Conservation (phyloP, 2,329 filamentous ascomycete genomes). For the Diaporthe sp. region DNA sequence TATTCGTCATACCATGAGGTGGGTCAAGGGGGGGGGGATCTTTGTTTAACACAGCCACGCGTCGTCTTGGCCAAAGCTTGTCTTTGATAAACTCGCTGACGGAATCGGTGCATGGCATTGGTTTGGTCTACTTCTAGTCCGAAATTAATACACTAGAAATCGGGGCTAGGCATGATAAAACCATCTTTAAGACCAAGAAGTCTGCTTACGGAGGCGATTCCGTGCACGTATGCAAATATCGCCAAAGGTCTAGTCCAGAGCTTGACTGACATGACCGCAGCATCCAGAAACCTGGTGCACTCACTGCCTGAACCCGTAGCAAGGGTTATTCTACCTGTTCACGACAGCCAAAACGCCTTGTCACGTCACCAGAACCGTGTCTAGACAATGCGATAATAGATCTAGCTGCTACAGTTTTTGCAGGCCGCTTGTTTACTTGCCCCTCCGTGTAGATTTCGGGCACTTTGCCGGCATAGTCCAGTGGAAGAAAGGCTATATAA, state of each 20-base stretch:
- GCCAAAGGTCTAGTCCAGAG: too few species aligned
- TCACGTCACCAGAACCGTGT: too few species aligned
- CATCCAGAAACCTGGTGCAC: neutral
- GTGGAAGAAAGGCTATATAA: neutral
- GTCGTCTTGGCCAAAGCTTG: conserved; percentile 26
- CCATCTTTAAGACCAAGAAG: neutral
- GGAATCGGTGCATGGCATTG: neutral
- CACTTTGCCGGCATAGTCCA: neutral
- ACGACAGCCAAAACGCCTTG: neutral
- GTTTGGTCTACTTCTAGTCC: neutral
- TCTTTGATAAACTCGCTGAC: conserved; percentile 22
- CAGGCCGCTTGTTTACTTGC: neutral
- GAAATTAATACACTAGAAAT: neutral
- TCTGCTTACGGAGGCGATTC: neutral
- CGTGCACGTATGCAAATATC: neutral
- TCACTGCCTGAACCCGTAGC: neutral
- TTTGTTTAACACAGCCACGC: conserved; percentile 5
- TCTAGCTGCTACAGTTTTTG: neutral
- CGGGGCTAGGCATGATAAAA: neutral
- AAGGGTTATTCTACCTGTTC: neutral
- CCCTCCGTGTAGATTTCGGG: neutral
- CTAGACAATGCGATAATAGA: neutral
- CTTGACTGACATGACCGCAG: neutral
- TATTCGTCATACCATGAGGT: neutral
- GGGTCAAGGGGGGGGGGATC: neutral